Percentiles rank a stretch among this genome's conserved stretches.
Conservation (phyloP, 2,329 filamentous ascomycete species). For the Podosphaera aphanis region DNA sequence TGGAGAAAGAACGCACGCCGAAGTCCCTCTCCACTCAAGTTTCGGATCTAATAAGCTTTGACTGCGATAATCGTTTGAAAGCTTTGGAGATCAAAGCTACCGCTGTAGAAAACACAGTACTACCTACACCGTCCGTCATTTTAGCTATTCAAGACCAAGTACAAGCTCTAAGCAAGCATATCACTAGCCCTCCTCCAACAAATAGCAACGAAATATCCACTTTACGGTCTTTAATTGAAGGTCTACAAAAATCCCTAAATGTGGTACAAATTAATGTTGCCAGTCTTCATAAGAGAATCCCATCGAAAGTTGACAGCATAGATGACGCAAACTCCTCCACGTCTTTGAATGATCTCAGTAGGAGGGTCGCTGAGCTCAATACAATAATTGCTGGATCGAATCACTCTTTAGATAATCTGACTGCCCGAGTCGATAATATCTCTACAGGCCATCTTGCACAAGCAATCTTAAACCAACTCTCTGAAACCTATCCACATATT, state of each 20-base stretch:
- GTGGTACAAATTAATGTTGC: not conserved
- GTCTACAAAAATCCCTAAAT: not conserved
- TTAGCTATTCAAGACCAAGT: not conserved
- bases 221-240: not conserved
- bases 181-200: not conserved
- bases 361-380: not conserved
- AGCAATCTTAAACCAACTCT: conserved; percentile 1
- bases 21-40: not conserved
- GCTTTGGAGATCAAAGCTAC: not conserved
- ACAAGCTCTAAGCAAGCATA: not conserved
- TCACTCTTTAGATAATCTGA: conserved; percentile 1
- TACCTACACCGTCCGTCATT: not conserved
- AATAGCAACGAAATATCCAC: not conserved
- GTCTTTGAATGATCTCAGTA: not conserved
- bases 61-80: not conserved
- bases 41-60: not conserved
- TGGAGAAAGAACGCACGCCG: not conserved
- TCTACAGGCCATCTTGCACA: conserved; percentile 1
- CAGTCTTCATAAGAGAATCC: not conserved
- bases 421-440: not conserved
- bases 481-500: conserved; percentile 1
- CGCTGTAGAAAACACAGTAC: not conserved
- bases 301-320: not conserved
- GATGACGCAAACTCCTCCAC: not conserved
- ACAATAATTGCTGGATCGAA: not conserved